Percentiles rank a stretch among this genome's conserved stretches.
Evolutionary conservation across 345 rosid species (phyloP).

Genomic region (Moricandia arvensis): DNA sequence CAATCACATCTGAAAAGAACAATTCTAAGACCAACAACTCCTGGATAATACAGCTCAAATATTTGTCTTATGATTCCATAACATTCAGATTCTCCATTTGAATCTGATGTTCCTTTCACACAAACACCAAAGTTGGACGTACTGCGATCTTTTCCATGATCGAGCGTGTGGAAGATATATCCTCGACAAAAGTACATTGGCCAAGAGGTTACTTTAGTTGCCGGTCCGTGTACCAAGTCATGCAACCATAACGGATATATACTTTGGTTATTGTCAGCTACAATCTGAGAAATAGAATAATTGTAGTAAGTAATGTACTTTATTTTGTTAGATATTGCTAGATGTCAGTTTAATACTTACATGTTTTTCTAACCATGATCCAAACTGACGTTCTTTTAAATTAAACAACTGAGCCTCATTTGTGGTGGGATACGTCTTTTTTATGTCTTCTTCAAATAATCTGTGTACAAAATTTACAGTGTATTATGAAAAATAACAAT

Average conservation of each 20-base stretch:
- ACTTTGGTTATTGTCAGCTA: background rate
- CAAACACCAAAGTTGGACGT: background rate
- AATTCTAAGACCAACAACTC: background rate
- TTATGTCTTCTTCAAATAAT: background rate
- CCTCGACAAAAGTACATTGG: background rate
- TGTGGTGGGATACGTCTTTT: background rate
- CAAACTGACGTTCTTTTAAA: background rate
- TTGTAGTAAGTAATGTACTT: background rate
- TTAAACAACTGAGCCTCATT: background rate
- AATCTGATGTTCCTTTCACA: background rate
- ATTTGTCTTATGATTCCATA: background rate
- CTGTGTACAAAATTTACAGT: background rate
- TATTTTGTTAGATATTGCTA: background rate
- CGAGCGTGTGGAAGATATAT: background rate
- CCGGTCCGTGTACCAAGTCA: background rate
- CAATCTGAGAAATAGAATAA: background rate
- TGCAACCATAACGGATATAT: background rate
- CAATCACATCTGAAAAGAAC: background rate
- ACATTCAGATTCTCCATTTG: background rate
- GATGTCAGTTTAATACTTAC: background rate
- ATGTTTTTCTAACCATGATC: background rate
- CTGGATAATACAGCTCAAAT: background rate
- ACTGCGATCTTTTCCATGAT: background rate
- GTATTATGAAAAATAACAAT: background rate
- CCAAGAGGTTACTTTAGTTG: background rate